A percentile compares a stretch with the other conserved stretches of the same genome.
Conservation (phyloP, 2,329 filamentous ascomycete genomes). For the Drechslera avenae region DNA sequence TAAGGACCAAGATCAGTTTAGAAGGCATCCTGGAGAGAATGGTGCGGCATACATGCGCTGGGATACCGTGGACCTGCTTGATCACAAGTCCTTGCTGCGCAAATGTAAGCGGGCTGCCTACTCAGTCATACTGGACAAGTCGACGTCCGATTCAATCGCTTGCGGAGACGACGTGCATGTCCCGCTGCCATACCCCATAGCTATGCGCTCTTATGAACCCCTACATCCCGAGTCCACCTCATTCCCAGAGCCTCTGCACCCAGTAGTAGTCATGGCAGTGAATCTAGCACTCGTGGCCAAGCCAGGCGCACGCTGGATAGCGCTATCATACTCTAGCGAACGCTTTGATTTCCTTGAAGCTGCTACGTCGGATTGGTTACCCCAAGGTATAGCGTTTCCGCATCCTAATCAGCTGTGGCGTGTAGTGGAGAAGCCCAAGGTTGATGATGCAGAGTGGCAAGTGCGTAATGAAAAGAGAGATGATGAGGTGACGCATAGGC, state of each 20-base stretch:
- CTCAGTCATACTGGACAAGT: constrained; percentile 47
- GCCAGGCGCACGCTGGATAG: constrained; percentile 48
- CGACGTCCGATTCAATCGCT: constrained; percentile 46
- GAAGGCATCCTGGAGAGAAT: background rate
- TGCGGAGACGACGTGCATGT: constrained; percentile 43
- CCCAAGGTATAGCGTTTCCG: constrained; percentile 42
- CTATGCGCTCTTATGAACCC: constrained; percentile 8
- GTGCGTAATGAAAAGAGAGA: constrained; percentile 9
- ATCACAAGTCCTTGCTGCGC: constrained; percentile 36
- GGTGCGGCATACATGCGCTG: constrained; percentile 33
- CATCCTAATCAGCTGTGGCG: constrained; percentile 47
- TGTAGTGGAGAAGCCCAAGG: constrained; percentile 41
- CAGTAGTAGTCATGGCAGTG: constrained; percentile 47
- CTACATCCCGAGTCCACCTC: constrained; percentile 4
- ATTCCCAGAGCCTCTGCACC: constrained; percentile 37
- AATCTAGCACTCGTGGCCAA: constrained; percentile 48
- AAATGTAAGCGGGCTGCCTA: constrained; percentile 32
- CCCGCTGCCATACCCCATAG: constrained; percentile 38
- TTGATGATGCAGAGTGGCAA: constrained; percentile 32
- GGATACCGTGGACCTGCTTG: constrained; percentile 44
- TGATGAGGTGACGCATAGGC: constrained; percentile 38
- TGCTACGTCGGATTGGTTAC: constrained; percentile 12
- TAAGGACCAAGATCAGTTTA: constrained; percentile 3
- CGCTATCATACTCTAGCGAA: constrained; percentile 48
- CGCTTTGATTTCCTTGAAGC: constrained; percentile 44